Base-by-base conservation (phyloP, 2,329 filamentous ascomycete species). In the Cordyceps javanica region DNA sequence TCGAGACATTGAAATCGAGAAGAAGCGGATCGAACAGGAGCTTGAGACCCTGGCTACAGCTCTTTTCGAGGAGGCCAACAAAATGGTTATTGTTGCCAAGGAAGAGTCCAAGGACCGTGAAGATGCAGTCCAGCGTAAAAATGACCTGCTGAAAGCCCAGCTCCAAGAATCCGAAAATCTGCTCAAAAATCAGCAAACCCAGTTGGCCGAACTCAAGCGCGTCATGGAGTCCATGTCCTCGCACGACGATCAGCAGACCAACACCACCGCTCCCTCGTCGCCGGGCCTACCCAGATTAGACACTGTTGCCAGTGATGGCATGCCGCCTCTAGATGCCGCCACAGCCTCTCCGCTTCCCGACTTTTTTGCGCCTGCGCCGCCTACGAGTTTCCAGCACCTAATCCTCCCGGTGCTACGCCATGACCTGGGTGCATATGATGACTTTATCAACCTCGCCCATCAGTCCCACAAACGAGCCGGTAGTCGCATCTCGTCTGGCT, bases 61-160 rank as follows among this genome's bases (percentile, higher is more conserved):
- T 28, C 80, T 99, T n/a, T 99, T 99, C 62, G 91, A 97, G 69
- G 93, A 99, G 77, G 94, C 94, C 51, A 97, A 99, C 75, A 92
- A 89, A 79, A 97, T 99, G 93, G 94, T 99, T 54, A 90, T 93
- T 41, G 69, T 66, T 16, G 93, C 93, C 38, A 90, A 96, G 68
- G 91, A 92, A 70, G 90, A 96, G 61, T 91, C 94, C 9, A 86
- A 91, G 60, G 86, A 83, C 62, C 91, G 97, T 65, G 88, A 91
- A 38, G 91, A 97, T 63, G 81, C 82, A 5, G 77, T 92, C 42
- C 86, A 91, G 58, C 89, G 88, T 67, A 90, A 90, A 69, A 96
- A 94, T 66, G 91, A 96, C 58, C 90, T 95, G 72, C 81, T 97
- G 53, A 89, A 85, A 66, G 81, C 87, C 26, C 92, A 97, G 71